Conservation (phyloP, 352 stramenopile genomes). For the Phytophthora nicotianae region DNA sequence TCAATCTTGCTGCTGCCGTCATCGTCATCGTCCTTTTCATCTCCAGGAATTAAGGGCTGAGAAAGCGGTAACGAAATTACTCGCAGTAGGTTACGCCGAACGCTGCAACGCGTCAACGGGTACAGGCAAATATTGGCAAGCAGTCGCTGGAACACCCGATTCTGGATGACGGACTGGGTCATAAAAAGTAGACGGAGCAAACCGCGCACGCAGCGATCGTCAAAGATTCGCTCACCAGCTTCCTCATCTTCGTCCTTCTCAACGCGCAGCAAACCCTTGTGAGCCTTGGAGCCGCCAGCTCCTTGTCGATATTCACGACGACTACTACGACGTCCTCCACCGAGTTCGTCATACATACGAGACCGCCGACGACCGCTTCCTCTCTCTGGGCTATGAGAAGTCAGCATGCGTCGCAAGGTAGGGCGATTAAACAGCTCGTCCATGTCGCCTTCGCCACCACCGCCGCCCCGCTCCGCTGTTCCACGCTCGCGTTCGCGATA, state of each 20-base stretch:
- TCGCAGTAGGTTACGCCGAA: constrained; percentile 68
- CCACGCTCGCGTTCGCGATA: constrained; percentile 55
- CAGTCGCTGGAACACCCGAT: constrained; percentile 80
- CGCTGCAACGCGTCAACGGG: constrained; percentile 61
- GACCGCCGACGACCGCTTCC: constrained; percentile 45
- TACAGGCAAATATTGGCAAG: constrained; percentile 85
- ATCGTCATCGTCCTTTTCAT: constrained; percentile 46
- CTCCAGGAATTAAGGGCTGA: constrained; percentile 39
- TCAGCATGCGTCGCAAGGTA: constrained; percentile 82
- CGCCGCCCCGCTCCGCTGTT: constrained; percentile 30
- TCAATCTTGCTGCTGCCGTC: constrained; percentile 39
- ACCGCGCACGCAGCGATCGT: constrained; percentile 67
- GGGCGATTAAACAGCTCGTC: constrained; percentile 73
- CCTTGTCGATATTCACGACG: constrained; percentile 39
- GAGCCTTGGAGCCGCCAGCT: constrained; percentile 13
- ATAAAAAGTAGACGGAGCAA: constrained; percentile 83
- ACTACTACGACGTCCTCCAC: constrained; percentile 46
- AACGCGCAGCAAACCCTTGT: constrained; percentile 74
- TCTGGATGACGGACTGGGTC: constrained; percentile 81
- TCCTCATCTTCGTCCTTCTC: constrained; percentile 76
- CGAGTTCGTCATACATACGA: constrained; percentile 50
- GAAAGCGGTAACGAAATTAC: constrained; percentile 63
- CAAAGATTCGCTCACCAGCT: constrained; percentile 61
- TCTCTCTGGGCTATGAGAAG: constrained; percentile 68
- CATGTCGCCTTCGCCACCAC: constrained; percentile 57